These are phyloP conservation scores for Phialocephala sp. DNA, from an alignment of 2,329 filamentous ascomycete species.

Conservation along the genomic window DNA sequence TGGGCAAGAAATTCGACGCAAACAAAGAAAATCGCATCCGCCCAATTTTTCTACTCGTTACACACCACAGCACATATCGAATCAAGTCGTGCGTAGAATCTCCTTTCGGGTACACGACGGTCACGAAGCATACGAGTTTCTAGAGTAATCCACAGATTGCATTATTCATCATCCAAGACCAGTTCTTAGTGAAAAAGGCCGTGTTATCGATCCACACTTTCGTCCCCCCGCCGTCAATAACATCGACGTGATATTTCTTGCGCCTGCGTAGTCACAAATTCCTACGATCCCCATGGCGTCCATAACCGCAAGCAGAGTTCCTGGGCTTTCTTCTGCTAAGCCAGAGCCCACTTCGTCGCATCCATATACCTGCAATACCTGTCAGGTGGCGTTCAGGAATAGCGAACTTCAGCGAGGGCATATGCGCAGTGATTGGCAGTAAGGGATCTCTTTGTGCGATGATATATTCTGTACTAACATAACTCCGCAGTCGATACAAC, in stretches of 20 bases:
- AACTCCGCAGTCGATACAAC: conserved; percentile 77
- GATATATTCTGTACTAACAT: conserved; percentile 30
- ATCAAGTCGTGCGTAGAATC: conserved; percentile 2
- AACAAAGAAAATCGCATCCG: conserved; percentile 6
- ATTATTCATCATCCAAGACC: conserved; percentile 11
- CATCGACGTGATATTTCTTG: neutral
- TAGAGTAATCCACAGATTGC: neutral
- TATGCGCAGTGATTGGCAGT: conserved; percentile 99
- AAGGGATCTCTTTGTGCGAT: conserved; percentile 50
- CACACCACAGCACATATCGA: neutral
- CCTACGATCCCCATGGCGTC: conserved; percentile 52
- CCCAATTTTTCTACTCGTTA: conserved; percentile 1
- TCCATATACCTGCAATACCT: conserved; percentile 98
- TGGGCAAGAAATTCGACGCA: conserved; percentile 2
- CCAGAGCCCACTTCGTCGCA: conserved; percentile 60
- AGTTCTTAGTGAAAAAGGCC: conserved; percentile 7
- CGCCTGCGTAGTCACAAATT: neutral
- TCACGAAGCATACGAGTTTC: conserved; percentile 4
- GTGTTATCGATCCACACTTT: conserved; percentile 16
- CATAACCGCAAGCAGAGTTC: conserved; percentile 46
- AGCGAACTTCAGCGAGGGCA: conserved; percentile 92
- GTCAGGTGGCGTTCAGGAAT: conserved; percentile 93
- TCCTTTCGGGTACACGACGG: neutral
- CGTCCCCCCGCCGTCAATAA: neutral
- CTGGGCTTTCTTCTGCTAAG: conserved; percentile 20